Conservation (phyloP, 805 yeast genomes). For the Clavispora phyllophila region DNA sequence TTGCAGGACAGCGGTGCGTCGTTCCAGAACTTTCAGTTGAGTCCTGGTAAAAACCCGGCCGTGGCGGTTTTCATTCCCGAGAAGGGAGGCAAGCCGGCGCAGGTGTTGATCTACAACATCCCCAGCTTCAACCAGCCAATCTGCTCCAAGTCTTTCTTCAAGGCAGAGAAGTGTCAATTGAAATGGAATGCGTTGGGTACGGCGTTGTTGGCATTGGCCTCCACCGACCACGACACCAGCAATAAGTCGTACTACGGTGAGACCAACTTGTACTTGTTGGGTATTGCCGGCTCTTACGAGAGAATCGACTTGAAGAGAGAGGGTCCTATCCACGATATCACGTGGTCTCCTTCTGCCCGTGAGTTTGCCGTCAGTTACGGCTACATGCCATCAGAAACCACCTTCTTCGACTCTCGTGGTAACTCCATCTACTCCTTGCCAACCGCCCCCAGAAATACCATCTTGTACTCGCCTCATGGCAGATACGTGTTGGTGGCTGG, state of each 20-base stretch:
- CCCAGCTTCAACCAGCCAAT: slow-evolving; percentile 75
- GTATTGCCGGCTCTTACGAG: slow-evolving; percentile 89
- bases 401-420: slow-evolving; percentile 93
- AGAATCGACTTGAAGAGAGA: slow-evolving; percentile 83
- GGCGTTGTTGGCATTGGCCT: slow-evolving; percentile 85
- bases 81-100: slow-evolving; percentile 82
- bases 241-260: slow-evolving; percentile 97
- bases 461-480: slow-evolving; percentile 91
- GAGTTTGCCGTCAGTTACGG: slow-evolving; percentile 98
- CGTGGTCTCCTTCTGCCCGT: slow-evolving; percentile 94
- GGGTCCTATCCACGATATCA: slow-evolving; percentile 96
- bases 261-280: slow-evolving; percentile 82
- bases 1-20: slow-evolving; percentile 47
- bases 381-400: slow-evolving; percentile 93
- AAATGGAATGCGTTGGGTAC: slow-evolving; percentile 95
- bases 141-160: slow-evolving; percentile 83
- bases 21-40: slow-evolving; percentile 54
- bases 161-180: slow-evolving; percentile 89
- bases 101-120: slow-evolving; percentile 74
- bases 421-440: slow-evolving; percentile 79
- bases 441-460: slow-evolving; percentile 82
- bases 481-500: slow-evolving; percentile 91
- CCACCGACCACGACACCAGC: slow-evolving; percentile 91
- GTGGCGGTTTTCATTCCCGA: slow-evolving; percentile 90
- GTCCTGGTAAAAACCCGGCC: slow-evolving; percentile 87